phyloP scores from a whole-genome alignment of 345 rosid genomes.

The Eucalyptus camaldulensis region DNA sequence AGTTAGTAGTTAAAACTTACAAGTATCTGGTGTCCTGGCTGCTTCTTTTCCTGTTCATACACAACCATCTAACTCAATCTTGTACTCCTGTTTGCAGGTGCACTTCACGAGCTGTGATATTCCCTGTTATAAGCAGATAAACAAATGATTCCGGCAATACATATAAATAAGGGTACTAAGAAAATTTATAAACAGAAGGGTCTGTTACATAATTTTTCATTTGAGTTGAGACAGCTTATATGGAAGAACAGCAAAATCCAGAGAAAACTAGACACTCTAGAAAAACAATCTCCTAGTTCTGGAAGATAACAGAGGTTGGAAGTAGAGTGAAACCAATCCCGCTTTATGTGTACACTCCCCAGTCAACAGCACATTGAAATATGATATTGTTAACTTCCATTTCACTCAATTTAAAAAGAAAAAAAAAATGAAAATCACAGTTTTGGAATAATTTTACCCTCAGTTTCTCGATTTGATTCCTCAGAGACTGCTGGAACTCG shows the following conservation, averaged over 20 bases:
- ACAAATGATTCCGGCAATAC: background rate
- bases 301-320: background rate
- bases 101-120: conserved; percentile 43
- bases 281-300: background rate
- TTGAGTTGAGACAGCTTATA: background rate
- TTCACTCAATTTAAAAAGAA: background rate
- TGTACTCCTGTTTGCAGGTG: conserved; percentile 45
- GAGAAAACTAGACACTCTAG: background rate
- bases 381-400: background rate
- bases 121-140: conserved; percentile 25
- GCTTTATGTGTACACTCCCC: background rate
- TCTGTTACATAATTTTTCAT: background rate
- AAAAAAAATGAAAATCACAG: background rate
- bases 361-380: background rate
- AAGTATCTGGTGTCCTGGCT: background rate
- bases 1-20: background rate
- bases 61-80: conserved; percentile 5
- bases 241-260: background rate
- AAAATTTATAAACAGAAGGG: background rate
- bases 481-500: conserved; percentile 38
- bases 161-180: background rate
- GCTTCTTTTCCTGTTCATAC: background rate
- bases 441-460: conserved; percentile 16
- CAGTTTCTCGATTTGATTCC: conserved; percentile 35
- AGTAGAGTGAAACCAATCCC: background rate